Conservation (phyloP, 352 stramenopile species). For the Globisporangium abappressorium region DNA sequence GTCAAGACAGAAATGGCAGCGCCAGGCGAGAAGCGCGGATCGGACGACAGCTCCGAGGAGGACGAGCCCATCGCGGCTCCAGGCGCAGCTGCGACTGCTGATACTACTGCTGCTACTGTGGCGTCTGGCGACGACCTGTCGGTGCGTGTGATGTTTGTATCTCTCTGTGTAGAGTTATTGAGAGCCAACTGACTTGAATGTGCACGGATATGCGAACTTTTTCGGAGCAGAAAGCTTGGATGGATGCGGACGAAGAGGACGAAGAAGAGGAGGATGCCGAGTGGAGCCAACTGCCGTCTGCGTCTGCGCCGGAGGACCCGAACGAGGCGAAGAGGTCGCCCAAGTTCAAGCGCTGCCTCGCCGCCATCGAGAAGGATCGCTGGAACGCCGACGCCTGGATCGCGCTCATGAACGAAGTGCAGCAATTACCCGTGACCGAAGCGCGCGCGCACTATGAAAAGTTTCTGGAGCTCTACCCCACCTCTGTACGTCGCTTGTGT, state of each 20-base stretch:
- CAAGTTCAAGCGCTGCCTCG: constrained; percentile 62
- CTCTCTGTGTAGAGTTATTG: neutral
- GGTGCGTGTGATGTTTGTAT: constrained; percentile 16
- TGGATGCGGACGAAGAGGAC: constrained; percentile 69
- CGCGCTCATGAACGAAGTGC: constrained; percentile 74
- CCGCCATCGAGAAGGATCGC: constrained; percentile 46
- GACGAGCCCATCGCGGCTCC: constrained; percentile 68
- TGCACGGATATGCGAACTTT: neutral
- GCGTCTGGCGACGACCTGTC: constrained; percentile 30
- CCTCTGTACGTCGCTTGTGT: constrained; percentile 32
- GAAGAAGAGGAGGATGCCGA: constrained; percentile 84
- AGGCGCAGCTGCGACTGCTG: constrained; percentile 1
- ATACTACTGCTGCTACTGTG: neutral
- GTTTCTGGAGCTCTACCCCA: constrained; percentile 69
- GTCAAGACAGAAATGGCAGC: neutral
- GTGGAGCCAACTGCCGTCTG: constrained; percentile 45
- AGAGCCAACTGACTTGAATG: neutral
- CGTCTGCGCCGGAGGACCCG: neutral
- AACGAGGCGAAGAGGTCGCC: constrained; percentile 31
- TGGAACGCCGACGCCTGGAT: constrained; percentile 83
- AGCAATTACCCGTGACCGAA: constrained; percentile 58
- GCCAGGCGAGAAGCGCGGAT: constrained; percentile 22
- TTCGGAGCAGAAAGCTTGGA: constrained; percentile 57
- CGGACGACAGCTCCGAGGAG: constrained; percentile 81
- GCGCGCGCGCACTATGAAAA: constrained; percentile 75